These are phyloP conservation scores for Candida pseudofarinosa DNA, from an alignment of 805 yeast species.

Conservation along the genomic window DNA sequence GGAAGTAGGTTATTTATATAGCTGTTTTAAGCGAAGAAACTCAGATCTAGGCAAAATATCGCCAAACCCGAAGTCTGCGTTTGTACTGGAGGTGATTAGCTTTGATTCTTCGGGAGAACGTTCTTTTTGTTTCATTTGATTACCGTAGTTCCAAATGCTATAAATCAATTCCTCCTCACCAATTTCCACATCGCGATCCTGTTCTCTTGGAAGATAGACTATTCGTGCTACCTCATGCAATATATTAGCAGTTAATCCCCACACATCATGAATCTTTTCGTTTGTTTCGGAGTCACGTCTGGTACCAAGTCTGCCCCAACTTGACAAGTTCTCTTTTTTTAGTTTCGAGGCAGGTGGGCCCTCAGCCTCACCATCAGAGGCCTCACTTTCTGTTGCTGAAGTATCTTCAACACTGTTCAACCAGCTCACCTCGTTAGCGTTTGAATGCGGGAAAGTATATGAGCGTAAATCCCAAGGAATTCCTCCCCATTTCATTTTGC, in stretches of 20 bases:
- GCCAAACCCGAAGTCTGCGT: constrained; percentile 39
- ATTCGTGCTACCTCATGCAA: constrained; percentile 66
- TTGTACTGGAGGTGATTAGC: constrained; percentile 37
- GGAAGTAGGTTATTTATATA: constrained; percentile 28
- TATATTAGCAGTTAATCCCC: constrained; percentile 83
- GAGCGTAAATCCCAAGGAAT: constrained; percentile 63
- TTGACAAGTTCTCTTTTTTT: constrained; percentile 14
- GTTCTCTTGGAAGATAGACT: constrained; percentile 25
- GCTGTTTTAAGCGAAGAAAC: constrained; percentile 34
- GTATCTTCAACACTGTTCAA: constrained; percentile 52
- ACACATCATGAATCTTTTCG: constrained; percentile 59
- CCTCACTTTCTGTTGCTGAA: constrained; percentile 55
- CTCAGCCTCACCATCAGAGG: constrained; percentile 12
- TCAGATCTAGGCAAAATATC: constrained; percentile 44
- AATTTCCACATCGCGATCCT: constrained; percentile 18
- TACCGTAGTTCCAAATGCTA: constrained; percentile 49
- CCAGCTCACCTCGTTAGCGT: constrained; percentile 59
- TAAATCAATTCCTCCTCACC: constrained; percentile 69
- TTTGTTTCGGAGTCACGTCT: constrained; percentile 35
- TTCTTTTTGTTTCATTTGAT: constrained; percentile 46
- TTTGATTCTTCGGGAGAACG: constrained; percentile 53
- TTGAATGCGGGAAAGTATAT: constrained; percentile 54
- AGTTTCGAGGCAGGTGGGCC: constrained; percentile 10
- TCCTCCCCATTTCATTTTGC: constrained; percentile 63
- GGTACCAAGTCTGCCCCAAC: constrained; percentile 40